Evolutionary conservation across 306 rosid species (phyloP), one percentile per base, ranked within the genome.

Genomic region (Parietaria judaica): DNA sequence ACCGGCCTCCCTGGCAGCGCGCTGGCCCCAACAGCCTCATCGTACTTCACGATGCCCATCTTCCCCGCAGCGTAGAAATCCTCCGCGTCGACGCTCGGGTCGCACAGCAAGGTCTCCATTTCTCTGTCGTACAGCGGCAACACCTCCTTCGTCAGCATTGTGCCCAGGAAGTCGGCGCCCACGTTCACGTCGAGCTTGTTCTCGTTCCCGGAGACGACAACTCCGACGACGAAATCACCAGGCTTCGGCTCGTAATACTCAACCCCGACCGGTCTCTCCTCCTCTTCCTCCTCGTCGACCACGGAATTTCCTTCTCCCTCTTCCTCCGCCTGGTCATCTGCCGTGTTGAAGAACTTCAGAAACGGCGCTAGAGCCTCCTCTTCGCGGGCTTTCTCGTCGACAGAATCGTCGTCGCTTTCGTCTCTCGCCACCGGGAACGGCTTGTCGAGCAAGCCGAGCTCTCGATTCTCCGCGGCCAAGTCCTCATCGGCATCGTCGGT

Each of bases 111-210:
- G 81, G 64, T 64, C n/a, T 88, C 98, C 77, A 83, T 75, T 74
- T 92, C 98, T 67, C 82, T 88, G 52, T 73, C 86, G 71, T 92
- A 86, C 80, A 92, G 76, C 12, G 96, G 98, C 70, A 92, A 84
- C 73, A 86, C 95, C 72, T 92, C 98, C 82, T 92, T 92, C 5
- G 98, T 92, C 81, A 92, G 78, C 98, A 92, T 88, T 56, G 94
- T 84, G 37, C 95, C 98, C 54, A 92, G 54, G n/a, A 86, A 68
- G 64, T 92, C 95, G 6, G 98, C 96, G 45, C 98, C 98, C 3
- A 92, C 80, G 66, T 80, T 84, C 36, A 92, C 75, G 66, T 92
- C 98, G 45, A 92, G 90, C 75, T 80, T 92, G 76, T 92, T 84
- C 63, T 88, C 96, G 61, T 88, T 86, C 7, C 95, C 98, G 0